Evolutionary conservation across 345 rosid genomes (phyloP).

Genomic region (Nasturtium officinale): DNA sequence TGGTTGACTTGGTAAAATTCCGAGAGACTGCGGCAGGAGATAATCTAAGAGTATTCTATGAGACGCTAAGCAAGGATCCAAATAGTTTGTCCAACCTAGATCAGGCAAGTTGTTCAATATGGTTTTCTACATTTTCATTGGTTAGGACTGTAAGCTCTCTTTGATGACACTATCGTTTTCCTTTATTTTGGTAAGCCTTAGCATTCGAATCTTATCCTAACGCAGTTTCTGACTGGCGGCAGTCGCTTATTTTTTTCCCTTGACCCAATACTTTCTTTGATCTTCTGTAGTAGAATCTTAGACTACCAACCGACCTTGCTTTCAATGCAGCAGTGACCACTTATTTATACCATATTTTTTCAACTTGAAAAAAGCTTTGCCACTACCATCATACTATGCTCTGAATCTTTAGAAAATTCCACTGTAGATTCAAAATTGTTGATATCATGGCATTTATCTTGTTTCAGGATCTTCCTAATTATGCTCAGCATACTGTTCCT

Average conservation of each 20-base stretch:
- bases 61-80: conserved; percentile 99
- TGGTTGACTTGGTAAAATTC: conserved; percentile 90
- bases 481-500: conserved; percentile 96
- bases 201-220: background rate
- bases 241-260: background rate
- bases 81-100: conserved; percentile 96
- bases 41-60: conserved; percentile 93
- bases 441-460: conserved; percentile 22
- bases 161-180: conserved; percentile 5
- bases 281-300: conserved; percentile 11
- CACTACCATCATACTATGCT: background rate
- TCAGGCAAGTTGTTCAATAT: conserved; percentile 56
- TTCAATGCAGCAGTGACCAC: background rate
- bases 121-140: background rate
- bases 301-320: background rate
- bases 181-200: background rate
- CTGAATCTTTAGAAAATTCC: background rate
- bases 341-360: background rate
- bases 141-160: conserved; percentile 4
- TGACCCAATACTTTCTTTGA: background rate
- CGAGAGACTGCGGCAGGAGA: conserved; percentile 98
- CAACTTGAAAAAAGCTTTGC: background rate
- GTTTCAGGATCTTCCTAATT: conserved; percentile 96
- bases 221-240: background rate
- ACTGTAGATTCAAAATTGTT: conserved; percentile 18